A percentile compares a stretch with the other conserved stretches of the same genome.
Evolutionary conservation across 352 stramenopile species (phyloP).

Genomic region (Aphanomyces astaci): DNA sequence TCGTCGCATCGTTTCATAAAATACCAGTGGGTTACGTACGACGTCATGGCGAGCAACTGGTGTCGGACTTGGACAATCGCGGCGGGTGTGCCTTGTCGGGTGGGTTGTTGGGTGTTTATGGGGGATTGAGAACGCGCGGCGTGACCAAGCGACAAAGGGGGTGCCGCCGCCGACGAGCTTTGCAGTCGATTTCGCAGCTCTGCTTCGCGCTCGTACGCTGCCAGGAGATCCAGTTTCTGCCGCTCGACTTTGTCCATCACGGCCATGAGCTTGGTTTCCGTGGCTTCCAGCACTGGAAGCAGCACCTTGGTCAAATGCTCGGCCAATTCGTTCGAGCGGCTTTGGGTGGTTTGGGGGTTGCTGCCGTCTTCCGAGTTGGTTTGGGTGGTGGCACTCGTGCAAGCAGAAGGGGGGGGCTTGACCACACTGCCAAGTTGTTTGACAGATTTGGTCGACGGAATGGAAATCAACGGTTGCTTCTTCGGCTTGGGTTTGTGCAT

Average conservation of each 20-base stretch:
- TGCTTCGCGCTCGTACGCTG: slow-evolving; percentile 17
- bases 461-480: slow-evolving; percentile 3
- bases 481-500: slow-evolving; percentile 1
- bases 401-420: not conserved
- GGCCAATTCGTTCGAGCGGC: not conserved
- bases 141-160: not conserved
- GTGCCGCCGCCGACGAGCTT: not conserved
- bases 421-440: not conserved
- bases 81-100: not conserved
- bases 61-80: not conserved
- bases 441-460: not conserved
- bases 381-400: slow-evolving; percentile 11
- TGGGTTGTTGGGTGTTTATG: not conserved
- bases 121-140: not conserved
- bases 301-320: not conserved
- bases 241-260: slow-evolving; percentile 12
- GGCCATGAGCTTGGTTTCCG: slow-evolving; percentile 3
- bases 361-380: not conserved
- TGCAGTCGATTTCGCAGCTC: not conserved
- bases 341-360: not conserved
- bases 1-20: too few species aligned
- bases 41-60: not conserved
- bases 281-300: not conserved
- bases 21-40: too few species aligned
- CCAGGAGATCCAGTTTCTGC: slow-evolving; percentile 5